Percentiles rank a stretch among this genome's conserved stretches.
Conservation (phyloP, 225 moss, liverwort and hornwort genomes). For the Bryoerythrophyllum caledonicum region DNA sequence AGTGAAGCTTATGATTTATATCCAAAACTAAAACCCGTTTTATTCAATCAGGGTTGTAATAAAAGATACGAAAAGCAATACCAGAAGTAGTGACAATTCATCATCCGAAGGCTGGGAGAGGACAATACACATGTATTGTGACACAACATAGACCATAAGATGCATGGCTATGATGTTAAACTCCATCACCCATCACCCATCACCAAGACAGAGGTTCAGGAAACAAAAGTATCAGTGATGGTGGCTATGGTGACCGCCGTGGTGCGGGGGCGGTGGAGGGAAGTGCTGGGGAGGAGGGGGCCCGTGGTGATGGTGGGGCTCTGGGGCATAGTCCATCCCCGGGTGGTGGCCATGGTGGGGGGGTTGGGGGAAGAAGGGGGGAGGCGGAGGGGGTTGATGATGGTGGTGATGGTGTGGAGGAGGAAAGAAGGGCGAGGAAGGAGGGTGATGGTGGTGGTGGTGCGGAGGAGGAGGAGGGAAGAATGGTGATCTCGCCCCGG, state of each 20-base stretch:
- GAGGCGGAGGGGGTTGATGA: slow-evolving; percentile 13
- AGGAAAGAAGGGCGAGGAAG: slow-evolving; percentile 23
- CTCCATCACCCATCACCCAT: not conserved
- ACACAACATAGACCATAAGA: slow-evolving; percentile 7
- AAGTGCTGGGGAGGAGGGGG: slow-evolving; percentile 38
- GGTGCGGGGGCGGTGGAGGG: slow-evolving; percentile 36
- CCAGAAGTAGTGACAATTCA: not conserved
- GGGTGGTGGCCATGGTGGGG: slow-evolving; percentile 29
- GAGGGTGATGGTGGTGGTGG: slow-evolving; percentile 30
- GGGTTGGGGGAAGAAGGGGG: slow-evolving; percentile 8
- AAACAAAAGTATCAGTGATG: slow-evolving; percentile 27
- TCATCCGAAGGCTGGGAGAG: not conserved
- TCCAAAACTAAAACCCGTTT: not conserved
- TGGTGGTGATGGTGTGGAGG: slow-evolving; percentile 22
- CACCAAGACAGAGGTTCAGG: not conserved
- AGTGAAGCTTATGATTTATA: not conserved
- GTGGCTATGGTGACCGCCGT: slow-evolving; percentile 45
- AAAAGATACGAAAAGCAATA: slow-evolving; percentile 4
- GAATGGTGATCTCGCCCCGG: slow-evolving; percentile 22
- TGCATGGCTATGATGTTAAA: not conserved
- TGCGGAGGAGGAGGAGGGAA: slow-evolving; percentile 31
- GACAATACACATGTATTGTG: not conserved
- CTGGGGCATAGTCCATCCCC: too few relatives aligned
- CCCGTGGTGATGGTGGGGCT: slow-evolving; percentile 16
- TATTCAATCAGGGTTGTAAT: slow-evolving; percentile 16